A percentile compares a stretch with the other conserved stretches of the same genome.
Conservation (phyloP, 441 rosid genomes). For the Adansonia gregorii region DNA sequence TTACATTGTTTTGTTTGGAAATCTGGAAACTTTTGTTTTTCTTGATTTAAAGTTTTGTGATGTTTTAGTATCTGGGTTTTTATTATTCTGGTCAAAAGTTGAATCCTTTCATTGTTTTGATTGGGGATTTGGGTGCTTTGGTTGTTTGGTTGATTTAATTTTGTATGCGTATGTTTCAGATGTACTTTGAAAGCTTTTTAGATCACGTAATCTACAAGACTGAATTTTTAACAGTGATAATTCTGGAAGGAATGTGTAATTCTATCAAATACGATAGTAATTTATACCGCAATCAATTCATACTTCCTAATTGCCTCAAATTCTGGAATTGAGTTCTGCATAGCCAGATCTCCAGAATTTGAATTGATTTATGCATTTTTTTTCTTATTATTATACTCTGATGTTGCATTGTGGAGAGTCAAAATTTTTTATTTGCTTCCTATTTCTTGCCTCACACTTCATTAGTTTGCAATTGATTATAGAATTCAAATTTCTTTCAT, state of each 20-base stretch:
- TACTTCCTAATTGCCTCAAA: background rate
- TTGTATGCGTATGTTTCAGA: background rate
- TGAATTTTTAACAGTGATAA: background rate
- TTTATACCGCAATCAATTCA: background rate
- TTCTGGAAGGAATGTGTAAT: background rate
- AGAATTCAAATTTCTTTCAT: constrained; percentile 3
- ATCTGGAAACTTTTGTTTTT: background rate
- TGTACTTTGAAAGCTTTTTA: background rate
- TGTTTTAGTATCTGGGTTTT: background rate
- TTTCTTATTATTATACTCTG: background rate
- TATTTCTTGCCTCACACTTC: background rate
- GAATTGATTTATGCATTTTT: background rate
- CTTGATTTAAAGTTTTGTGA: background rate
- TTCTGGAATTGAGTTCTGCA: background rate
- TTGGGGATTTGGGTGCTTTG: background rate
- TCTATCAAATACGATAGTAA: background rate
- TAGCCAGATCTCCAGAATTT: background rate
- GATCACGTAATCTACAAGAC: background rate
- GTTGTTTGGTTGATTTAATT: background rate
- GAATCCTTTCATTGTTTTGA: constrained; percentile 1
- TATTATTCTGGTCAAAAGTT: constrained; percentile 6
- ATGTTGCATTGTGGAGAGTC: background rate
- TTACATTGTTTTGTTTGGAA: background rate
- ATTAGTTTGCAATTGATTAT: background rate
- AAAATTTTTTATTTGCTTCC: background rate